These are phyloP conservation scores for Neoascochyta sp. DNA, from an alignment of 2,329 filamentous ascomycete genomes.

Conservation along the genomic window DNA sequence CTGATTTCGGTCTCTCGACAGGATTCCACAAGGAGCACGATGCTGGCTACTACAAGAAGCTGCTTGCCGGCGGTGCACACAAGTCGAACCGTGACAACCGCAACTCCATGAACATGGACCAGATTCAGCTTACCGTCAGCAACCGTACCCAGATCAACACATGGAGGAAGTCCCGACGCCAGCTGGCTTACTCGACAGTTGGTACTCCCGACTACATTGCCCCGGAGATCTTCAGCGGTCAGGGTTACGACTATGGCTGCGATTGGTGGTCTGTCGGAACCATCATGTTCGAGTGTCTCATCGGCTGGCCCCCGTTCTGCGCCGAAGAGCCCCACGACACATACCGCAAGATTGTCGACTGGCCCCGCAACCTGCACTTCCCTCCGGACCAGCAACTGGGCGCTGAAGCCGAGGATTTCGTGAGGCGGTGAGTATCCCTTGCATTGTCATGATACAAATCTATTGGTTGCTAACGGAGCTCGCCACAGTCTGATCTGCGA, in stretches of 20 bases:
- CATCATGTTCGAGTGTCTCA: slow-evolving; percentile 99
- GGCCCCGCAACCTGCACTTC: slow-evolving; percentile 93
- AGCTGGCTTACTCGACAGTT: slow-evolving; percentile 97
- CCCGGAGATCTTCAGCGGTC: slow-evolving; percentile 94
- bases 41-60: slow-evolving; percentile 96
- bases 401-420: slow-evolving; percentile 84
- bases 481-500: slow-evolving; percentile 79
- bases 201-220: slow-evolving; percentile 98
- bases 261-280: slow-evolving; percentile 99
- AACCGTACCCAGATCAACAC: slow-evolving; percentile 98
- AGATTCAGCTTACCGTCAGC: slow-evolving; percentile 96
- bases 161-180: slow-evolving; percentile 90
- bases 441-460: slow-evolving; percentile 4
- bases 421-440: slow-evolving; percentile 66
- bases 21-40: slow-evolving; percentile 98
- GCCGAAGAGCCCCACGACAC: slow-evolving; percentile 97
- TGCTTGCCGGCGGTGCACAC: slow-evolving; percentile 66
- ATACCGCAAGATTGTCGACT: slow-evolving; percentile 98
- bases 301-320: slow-evolving; percentile 98
- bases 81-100: slow-evolving; percentile 60
- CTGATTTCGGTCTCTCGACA: slow-evolving; percentile 95
- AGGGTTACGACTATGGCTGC: slow-evolving; percentile 93
- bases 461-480: slow-evolving; percentile 16
- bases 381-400: slow-evolving; percentile 90
- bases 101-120: slow-evolving; percentile 91